Evolutionary conservation across 208 protist genomes (phyloP), one percentile per base, ranked within the genome.

Genomic region (Crithidia bombi): DNA sequence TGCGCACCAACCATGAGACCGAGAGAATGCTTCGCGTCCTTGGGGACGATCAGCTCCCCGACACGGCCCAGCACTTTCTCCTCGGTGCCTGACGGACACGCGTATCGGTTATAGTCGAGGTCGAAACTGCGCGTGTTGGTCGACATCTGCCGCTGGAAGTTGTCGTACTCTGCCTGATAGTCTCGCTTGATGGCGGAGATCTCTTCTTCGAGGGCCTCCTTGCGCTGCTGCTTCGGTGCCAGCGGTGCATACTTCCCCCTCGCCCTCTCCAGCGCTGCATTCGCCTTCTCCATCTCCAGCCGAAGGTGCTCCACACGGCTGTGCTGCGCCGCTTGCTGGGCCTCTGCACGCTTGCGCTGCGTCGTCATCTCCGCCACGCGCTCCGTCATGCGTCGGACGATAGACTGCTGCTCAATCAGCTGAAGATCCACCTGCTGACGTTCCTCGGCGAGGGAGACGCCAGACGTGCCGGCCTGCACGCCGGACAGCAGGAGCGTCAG

Each of bases 1-100:
- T 91, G 86, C 9, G 98, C 98, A 7, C 95, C 89, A 11, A 99
- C 93, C 76, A 98, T 96, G 17, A 99, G 84, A 0, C 98, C 98
- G 17, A 89, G 85, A 1, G 82, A 75, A 51, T 89, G 84, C 43
- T 81, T 50, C 10, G 67, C 33, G 21, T 98, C 92, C 15, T 73
- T 51, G 2, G 98, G 87, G 10, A 74, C 69, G 25, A 99, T 75
- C 17, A 99, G 88, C 54, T 98, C 87, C 5, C 93, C 98, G 5
- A 99, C 95, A 1, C 98, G 76, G 25, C 98, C 98, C 51, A 96
- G 65, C 41, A 95, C 83, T 12, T 50, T 57, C 41, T 86, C 70
- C 49, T 82, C 61, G n/a, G 78, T 80, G 21, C 75, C 59, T n/a
- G 72, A 78, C 3, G 71, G 58, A 36, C 69, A 64, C 33, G 73